Conservation (phyloP, 2,329 filamentous ascomycete genomes). For the Seiridium unicorne region DNA sequence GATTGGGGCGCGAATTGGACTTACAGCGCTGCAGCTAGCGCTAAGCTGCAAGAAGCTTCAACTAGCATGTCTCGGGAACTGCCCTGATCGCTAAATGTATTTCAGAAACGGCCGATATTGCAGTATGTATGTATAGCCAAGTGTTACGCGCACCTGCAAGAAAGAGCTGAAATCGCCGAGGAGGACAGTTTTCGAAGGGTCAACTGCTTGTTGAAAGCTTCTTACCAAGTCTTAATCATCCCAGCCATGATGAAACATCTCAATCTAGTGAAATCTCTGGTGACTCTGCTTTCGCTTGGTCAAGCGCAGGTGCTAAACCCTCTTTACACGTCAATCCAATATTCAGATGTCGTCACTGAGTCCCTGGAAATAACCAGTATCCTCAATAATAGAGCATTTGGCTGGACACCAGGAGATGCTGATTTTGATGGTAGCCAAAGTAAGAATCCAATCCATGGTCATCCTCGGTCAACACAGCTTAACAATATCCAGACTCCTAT, state of each 20-base stretch:
- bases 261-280: background rate
- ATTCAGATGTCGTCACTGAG: background rate
- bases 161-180: no score
- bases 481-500: constrained; percentile 6
- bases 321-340: background rate
- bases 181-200: no score
- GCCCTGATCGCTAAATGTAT: no score
- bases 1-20: no score
- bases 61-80: no score
- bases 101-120: no score
- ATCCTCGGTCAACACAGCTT: background rate
- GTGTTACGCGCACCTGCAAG: no score
- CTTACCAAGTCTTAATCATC: no score
- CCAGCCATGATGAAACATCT: background rate
- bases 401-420: constrained; percentile 12
- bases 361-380: constrained; percentile 13
- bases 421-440: constrained; percentile 15
- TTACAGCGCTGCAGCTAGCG: no score
- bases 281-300: background rate
- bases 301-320: constrained; percentile 1
- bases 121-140: no score
- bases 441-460: background rate
- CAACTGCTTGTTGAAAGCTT: no score
- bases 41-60: no score
- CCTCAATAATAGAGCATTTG: constrained; percentile 16